Evolutionary conservation across 169 alveolate genomes (phyloP), one percentile per base, ranked within the genome.

Genomic region (Plasmodium malariae): DNA sequence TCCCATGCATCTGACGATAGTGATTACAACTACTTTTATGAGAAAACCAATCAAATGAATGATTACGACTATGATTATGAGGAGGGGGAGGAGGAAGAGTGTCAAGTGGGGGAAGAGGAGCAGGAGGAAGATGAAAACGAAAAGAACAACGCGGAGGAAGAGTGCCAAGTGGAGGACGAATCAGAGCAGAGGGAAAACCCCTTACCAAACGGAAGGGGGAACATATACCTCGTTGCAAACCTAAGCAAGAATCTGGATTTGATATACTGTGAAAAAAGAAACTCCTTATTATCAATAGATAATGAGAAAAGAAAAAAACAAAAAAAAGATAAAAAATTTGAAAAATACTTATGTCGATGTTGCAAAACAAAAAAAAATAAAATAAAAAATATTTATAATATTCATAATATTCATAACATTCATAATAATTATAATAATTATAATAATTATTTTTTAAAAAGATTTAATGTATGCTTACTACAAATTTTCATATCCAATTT

Each of bases 11-110:
- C 90, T 3, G 80, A 54, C 7, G 90, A 80, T 24, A 65, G 83
- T 49, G 90, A 80, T 57, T 80, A 80, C 55, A 67, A 80, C 48
- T 65, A 63, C 59, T 80, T 80, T 65, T 80, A 48, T 67, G 90
- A 80, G n/a, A 80, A 49, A 30, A 48, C 83, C 2, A 80, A 80
- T 17, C 83, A 80, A 30, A 3, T 80, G 0, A 60, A 74, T 40
- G 72, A 74, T 0, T 74, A 21, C 17, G 88, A 74, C 21, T 60
- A 12, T 21, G 89, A 73, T 0, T 19, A 45, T 14, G 89, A 68
- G 11, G 30, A 49, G 0, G 69, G 43, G 2, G 80, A 78, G 3
- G 24, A 30, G 69, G 51, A 37, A 5, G 69, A 11, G 74, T 5
- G 32, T 30, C 32, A n/a, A 59, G n/a, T 5, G 32, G 69, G 4